phyloP scores from a whole-genome alignment of 768 basidiomycete species.

The Panellus pusillus region DNA sequence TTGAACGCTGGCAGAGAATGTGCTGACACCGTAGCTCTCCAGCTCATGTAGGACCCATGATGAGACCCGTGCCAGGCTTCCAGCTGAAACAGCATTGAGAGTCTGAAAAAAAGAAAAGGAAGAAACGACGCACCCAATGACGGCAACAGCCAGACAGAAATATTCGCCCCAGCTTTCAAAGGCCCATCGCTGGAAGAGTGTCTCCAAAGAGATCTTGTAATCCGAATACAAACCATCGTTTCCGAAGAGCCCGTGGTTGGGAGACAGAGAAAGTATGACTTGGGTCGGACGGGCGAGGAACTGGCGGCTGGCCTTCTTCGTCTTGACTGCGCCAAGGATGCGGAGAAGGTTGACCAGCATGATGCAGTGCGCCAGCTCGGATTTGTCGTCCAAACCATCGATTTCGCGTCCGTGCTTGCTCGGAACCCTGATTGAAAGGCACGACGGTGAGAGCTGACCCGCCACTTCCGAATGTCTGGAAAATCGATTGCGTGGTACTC shows the following conservation, averaged over 20 bases:
- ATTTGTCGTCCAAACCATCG: constrained; percentile 94
- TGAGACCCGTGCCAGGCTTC: constrained; percentile 97
- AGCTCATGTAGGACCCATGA: constrained; percentile 96
- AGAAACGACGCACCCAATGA: constrained; percentile 75
- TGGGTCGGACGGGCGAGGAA: constrained; percentile 98
- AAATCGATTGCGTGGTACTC: constrained; percentile 99
- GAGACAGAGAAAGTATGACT: constrained; percentile 95
- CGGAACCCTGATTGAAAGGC: constrained; percentile 98
- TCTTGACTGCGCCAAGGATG: constrained; percentile 95
- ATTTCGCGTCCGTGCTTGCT: constrained; percentile 99
- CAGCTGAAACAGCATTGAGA: constrained; percentile 51
- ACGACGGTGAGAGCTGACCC: constrained; percentile 98
- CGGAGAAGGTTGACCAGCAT: constrained; percentile 95
- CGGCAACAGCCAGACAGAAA: constrained; percentile 94
- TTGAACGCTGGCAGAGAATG: constrained; percentile 99
- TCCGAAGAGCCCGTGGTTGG: constrained; percentile 97
- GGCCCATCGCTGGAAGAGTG: constrained; percentile 95
- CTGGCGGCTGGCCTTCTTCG: constrained; percentile 94
- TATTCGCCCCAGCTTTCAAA: constrained; percentile 99
- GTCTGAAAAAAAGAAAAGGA: neutral
- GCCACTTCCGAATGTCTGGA: constrained; percentile 91
- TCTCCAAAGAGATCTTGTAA: constrained; percentile 97
- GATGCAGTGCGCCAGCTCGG: constrained; percentile 96
- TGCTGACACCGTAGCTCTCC: constrained; percentile 90
- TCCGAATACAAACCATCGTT: constrained; percentile 98